Evolutionary conservation across 2,329 filamentous ascomycete genomes (phyloP).

Genomic region (Arthrobotrys musiformis): DNA sequence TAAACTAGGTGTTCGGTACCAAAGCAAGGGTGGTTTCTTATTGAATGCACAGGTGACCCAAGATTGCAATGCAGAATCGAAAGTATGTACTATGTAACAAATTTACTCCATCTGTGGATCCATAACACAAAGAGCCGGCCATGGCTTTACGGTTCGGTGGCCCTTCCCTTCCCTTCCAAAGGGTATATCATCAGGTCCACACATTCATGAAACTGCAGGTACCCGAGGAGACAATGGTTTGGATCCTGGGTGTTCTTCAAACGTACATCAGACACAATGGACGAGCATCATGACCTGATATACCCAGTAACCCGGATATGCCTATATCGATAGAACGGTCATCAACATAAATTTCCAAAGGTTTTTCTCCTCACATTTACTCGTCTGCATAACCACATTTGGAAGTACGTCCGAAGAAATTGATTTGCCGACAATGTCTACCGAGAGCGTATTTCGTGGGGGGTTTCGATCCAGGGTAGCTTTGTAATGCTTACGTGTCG

Average conservation of each 20-base stretch:
- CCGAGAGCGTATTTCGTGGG: slow-evolving; percentile 48
- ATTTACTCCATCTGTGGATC: slow-evolving; percentile 51
- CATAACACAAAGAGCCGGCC: slow-evolving; percentile 24
- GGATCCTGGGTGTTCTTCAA: slow-evolving; percentile 42
- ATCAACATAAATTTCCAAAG: background rate
- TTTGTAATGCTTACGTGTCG: slow-evolving; percentile 56
- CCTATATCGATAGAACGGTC: slow-evolving; percentile 21
- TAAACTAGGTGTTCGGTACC: slow-evolving; percentile 51
- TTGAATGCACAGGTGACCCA: slow-evolving; percentile 42
- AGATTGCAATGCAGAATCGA: slow-evolving; percentile 12
- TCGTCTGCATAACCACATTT: slow-evolving; percentile 38
- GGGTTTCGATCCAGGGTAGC: slow-evolving; percentile 39
- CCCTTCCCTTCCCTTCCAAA: slow-evolving; percentile 54
- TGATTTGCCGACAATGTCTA: slow-evolving; percentile 51
- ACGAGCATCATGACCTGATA: slow-evolving; percentile 11
- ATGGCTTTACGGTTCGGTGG: slow-evolving; percentile 49
- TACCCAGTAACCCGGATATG: slow-evolving; percentile 28
- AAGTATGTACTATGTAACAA: too few species aligned
- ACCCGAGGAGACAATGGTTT: slow-evolving; percentile 46
- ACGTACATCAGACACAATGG: slow-evolving; percentile 44
- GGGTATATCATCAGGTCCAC: slow-evolving; percentile 50
- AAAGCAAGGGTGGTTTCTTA: slow-evolving; percentile 33
- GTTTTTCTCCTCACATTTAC: slow-evolving; percentile 1
- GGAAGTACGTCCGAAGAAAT: slow-evolving; percentile 42
- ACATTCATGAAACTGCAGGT: slow-evolving; percentile 55